Conservation (phyloP, 2,329 filamentous ascomycete species). For the Erysiphe neolycopersici region DNA sequence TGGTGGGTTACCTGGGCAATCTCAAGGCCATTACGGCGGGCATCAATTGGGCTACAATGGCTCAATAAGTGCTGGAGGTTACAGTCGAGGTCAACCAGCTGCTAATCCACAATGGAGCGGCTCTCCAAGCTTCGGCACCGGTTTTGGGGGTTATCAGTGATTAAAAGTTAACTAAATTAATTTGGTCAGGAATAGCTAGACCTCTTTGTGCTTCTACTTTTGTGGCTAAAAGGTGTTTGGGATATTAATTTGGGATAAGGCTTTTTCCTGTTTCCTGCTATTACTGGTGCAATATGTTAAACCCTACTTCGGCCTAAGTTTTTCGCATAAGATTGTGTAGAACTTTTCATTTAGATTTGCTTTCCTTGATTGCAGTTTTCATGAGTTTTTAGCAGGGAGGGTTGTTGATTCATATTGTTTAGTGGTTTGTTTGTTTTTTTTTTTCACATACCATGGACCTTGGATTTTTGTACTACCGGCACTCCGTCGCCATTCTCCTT, state of each 20-base stretch:
- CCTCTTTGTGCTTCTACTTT: constrained; percentile 5
- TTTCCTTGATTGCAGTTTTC: constrained; percentile 9
- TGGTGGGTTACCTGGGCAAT: constrained; percentile 31
- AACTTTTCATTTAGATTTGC: constrained; percentile 11
- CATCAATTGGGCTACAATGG: constrained; percentile 48
- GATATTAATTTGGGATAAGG: constrained; percentile 9
- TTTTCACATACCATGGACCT: constrained; percentile 6
- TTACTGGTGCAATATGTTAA: constrained; percentile 4
- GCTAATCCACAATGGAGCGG: constrained; percentile 18
- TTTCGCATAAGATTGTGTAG: constrained; percentile 11
- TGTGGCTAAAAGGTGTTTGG: constrained; percentile 4
- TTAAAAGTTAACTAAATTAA: constrained; percentile 13
- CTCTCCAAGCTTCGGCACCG: constrained; percentile 31
- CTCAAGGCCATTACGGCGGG: constrained; percentile 33
- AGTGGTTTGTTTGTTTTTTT: constrained; percentile 14
- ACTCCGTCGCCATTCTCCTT: constrained; percentile 9
- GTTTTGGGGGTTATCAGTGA: constrained; percentile 35
- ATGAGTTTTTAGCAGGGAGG: constrained; percentile 11
- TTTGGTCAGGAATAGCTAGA: constrained; percentile 2
- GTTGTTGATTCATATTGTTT: constrained; percentile 9
- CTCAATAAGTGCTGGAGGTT: constrained; percentile 55
- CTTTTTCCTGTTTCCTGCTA: constrained; percentile 5
- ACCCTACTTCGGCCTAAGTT: constrained; percentile 7
- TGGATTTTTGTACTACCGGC: constrained; percentile 8
- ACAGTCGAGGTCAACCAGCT: constrained; percentile 39